Evolutionary conservation across 257 asterid species (phyloP).

Genomic region (Nicotiana attenuata): DNA sequence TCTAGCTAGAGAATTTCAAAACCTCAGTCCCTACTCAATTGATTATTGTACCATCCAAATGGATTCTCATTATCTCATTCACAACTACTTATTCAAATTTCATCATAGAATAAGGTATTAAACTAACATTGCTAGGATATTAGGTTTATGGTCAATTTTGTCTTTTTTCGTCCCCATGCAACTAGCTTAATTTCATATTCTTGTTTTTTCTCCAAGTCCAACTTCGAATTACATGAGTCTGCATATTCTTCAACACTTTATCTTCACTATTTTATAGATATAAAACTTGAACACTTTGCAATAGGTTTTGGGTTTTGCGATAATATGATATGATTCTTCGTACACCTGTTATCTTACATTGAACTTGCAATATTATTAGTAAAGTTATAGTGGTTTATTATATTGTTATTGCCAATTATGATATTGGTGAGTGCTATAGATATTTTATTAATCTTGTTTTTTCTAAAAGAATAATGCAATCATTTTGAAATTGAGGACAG

Average conservation of each 20-base stretch:
- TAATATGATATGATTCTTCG: background rate
- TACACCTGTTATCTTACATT: slow-evolving; percentile 7
- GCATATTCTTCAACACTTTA: background rate
- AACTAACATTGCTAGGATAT: background rate
- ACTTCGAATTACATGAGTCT: background rate
- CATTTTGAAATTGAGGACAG: slow-evolving; percentile 8
- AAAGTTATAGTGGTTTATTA: background rate
- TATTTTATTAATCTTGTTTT: background rate
- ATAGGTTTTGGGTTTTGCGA: background rate
- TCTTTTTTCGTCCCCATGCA: background rate
- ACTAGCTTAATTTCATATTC: background rate
- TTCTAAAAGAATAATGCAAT: background rate
- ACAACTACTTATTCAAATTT: slow-evolving; percentile 8
- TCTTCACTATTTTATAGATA: background rate
- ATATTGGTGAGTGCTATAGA: background rate
- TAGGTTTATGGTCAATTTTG: slow-evolving; percentile 9
- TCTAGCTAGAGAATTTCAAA: slow-evolving; percentile 10
- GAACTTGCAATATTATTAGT: background rate
- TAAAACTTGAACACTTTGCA: background rate
- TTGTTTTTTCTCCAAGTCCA: background rate
- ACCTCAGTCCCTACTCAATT: slow-evolving; percentile 5
- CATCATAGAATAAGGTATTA: background rate
- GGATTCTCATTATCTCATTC: slow-evolving; percentile 10
- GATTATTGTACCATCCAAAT: slow-evolving; percentile 4
- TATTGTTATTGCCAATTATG: background rate